phyloP scores from a whole-genome alignment of 768 basidiomycete genomes.

The Stropharia rugosoannulata region DNA sequence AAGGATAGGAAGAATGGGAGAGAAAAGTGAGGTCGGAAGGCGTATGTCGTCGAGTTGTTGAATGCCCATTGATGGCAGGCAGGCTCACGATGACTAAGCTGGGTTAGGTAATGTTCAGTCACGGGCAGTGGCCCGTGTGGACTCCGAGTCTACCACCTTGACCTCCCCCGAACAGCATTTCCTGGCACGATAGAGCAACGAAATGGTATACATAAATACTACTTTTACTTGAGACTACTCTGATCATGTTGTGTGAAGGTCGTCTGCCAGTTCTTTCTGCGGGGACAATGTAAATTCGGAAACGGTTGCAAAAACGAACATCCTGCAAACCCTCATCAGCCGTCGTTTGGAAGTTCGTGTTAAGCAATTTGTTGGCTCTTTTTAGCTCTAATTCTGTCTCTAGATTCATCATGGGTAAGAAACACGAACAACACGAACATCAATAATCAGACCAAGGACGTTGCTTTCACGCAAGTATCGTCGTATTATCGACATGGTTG shows the following conservation, averaged over 20 bases:
- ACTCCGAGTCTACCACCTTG: too few relatives aligned
- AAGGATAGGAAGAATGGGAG: too few relatives aligned
- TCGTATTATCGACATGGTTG: not conserved
- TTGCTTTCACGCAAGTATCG: constrained; percentile 7
- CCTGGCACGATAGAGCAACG: too few relatives aligned
- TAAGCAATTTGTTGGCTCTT: not conserved
- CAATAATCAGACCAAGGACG: not conserved
- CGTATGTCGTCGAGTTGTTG: too few relatives aligned
- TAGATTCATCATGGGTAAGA: constrained; percentile 40
- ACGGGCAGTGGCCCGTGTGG: too few relatives aligned
- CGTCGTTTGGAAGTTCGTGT: constrained; percentile 53
- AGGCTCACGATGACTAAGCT: not conserved
- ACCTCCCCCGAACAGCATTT: too few relatives aligned
- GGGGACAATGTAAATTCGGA: constrained; percentile 68
- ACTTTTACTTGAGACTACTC: not conserved
- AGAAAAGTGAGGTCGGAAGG: too few relatives aligned
- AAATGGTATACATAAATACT: too few relatives aligned
- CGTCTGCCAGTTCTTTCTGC: constrained; percentile 62
- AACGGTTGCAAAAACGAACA: constrained; percentile 67
- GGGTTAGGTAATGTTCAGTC: not conserved
- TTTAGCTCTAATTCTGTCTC: not conserved
- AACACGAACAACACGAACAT: not conserved
- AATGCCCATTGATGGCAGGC: too few relatives aligned
- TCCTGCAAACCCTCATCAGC: constrained; percentile 35
- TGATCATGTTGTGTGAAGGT: constrained; percentile 28